Evolutionary conservation across 2,329 filamentous ascomycete genomes (phyloP), one percentile per base, ranked within the genome.

Genomic region (Aaosphaeria pasadenensis): DNA sequence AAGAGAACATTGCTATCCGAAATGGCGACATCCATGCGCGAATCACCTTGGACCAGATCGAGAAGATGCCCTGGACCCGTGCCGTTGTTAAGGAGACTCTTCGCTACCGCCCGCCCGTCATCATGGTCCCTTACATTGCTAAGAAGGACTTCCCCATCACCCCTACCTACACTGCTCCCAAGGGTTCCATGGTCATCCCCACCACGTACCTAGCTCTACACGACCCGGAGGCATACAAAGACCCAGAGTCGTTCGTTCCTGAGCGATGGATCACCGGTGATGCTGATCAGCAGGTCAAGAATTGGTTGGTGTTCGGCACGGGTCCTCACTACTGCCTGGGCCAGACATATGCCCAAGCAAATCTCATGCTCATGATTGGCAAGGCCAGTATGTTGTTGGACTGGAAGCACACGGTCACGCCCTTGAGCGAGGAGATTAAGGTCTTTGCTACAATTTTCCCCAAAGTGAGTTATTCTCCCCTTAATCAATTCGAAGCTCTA

Each of bases 361-460:
- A 95, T 71, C 76, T 97, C 62, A 91, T 88, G 63, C 82, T 89
- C 39, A 87, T 95, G 79, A 80, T 96, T 61, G 90, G 90, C 64
- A 95, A 92, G 79, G 91, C 90, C 4, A 87, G 88, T 54, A 78
- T 95, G 68, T 77, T 84, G 64, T 77, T 96, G 59, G 84, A 96
- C 70, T 96, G 91, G 91, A 82, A 84, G 68, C 92, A 97, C 72
- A 83, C 89, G 66, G 73, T 89, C 13, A 97, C 92, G 7, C 83
- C 86, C 0, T 65, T 77, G 47, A 95, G 89, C 0, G 92, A 97
- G 74, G 86, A 95, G 72, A 96, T 97, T 72, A 91, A 95, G 77
- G 91, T 96, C 55, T 97, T 96, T 75, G 92, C 92, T 38, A 96
- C 90, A 30, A 95, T 97, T 58, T 96, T 97, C 80, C 92, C 92